Evolutionary conservation across 495 filamentous ascomycete genomes (phyloP).

Genomic region (Trichoderma asperelloides): DNA sequence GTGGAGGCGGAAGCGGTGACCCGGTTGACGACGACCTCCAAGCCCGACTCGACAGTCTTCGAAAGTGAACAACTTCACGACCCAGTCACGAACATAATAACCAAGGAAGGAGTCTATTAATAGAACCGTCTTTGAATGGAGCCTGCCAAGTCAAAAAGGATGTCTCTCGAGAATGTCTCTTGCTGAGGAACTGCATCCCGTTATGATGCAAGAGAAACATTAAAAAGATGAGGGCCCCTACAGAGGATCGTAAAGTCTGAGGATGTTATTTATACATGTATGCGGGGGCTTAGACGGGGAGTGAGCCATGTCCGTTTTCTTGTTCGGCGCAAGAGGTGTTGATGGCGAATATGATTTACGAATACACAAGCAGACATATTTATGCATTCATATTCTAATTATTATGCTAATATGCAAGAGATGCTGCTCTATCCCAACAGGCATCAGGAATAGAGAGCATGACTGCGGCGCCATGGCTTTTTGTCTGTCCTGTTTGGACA

Average conservation of each 20-base stretch:
- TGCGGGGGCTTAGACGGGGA: not conserved
- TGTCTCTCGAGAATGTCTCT: not conserved
- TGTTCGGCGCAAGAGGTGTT: not conserved
- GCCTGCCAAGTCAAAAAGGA: not conserved
- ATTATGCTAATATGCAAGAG: not conserved
- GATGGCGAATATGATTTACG: not conserved
- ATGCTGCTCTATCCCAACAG: not conserved
- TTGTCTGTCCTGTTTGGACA: not conserved
- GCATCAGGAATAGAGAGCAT: not conserved
- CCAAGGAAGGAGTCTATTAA: not conserved
- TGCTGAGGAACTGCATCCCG: too few relatives aligned
- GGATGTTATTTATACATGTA: not conserved
- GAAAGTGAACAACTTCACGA: slow-evolving; percentile 29
- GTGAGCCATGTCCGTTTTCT: not conserved
- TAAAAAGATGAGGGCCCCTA: not conserved
- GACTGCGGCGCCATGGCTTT: not conserved
- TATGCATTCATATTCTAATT: not conserved
- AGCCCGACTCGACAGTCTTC: slow-evolving; percentile 69
- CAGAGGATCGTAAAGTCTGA: not conserved
- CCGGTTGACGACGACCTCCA: slow-evolving; percentile 71
- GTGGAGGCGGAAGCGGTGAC: slow-evolving; percentile 52
- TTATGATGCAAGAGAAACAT: not conserved
- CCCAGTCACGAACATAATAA: not conserved
- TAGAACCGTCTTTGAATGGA: too few relatives aligned
- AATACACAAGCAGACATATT: slow-evolving; percentile 3